These are phyloP conservation scores for Pythium pectinolyticum DNA, from an alignment of 352 stramenopile species.

Conservation along the genomic window DNA sequence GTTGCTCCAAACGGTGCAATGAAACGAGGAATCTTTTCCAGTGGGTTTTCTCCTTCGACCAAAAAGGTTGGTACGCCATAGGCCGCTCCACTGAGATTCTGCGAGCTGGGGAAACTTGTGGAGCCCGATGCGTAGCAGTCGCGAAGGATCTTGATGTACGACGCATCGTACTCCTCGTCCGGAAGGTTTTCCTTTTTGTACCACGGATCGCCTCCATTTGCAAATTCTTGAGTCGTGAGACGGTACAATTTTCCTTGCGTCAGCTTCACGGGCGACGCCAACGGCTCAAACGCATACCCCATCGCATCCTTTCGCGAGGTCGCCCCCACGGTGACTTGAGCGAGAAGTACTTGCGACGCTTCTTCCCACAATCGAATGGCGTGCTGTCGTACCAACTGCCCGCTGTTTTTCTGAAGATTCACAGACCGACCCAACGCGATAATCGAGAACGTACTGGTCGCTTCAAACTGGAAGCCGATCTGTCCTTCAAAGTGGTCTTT, in stretches of 20 bases:
- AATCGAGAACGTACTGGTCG: slow-evolving; percentile 76
- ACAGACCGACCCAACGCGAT: slow-evolving; percentile 81
- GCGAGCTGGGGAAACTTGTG: slow-evolving; percentile 78
- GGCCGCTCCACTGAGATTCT: slow-evolving; percentile 81
- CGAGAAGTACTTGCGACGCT: slow-evolving; percentile 64
- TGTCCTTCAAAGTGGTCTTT: slow-evolving; percentile 90
- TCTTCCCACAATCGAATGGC: slow-evolving; percentile 85
- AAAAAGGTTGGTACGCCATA: slow-evolving; percentile 87
- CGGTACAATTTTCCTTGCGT: slow-evolving; percentile 86
- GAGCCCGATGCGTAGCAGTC: slow-evolving; percentile 87
- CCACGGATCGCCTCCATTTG: slow-evolving; percentile 85
- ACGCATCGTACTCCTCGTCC: slow-evolving; percentile 84
- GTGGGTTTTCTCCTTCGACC: slow-evolving; percentile 71
- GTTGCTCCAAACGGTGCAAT: slow-evolving; percentile 55
- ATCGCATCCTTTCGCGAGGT: slow-evolving; percentile 68
- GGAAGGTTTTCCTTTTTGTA: slow-evolving; percentile 89
- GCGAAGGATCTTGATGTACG: slow-evolving; percentile 84
- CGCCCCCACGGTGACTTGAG: slow-evolving; percentile 58
- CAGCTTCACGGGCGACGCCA: slow-evolving; percentile 53
- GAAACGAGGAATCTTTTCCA: slow-evolving; percentile 65
- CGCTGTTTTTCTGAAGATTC: slow-evolving; percentile 63
- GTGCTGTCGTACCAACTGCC: slow-evolving; percentile 66
- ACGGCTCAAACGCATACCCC: slow-evolving; percentile 73
- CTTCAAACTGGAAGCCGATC: slow-evolving; percentile 89
- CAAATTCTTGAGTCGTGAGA: slow-evolving; percentile 85